A percentile compares a stretch with the other conserved stretches of the same genome.
Conservation (phyloP, 2,329 filamentous ascomycete species). For the Periconia sp. region DNA sequence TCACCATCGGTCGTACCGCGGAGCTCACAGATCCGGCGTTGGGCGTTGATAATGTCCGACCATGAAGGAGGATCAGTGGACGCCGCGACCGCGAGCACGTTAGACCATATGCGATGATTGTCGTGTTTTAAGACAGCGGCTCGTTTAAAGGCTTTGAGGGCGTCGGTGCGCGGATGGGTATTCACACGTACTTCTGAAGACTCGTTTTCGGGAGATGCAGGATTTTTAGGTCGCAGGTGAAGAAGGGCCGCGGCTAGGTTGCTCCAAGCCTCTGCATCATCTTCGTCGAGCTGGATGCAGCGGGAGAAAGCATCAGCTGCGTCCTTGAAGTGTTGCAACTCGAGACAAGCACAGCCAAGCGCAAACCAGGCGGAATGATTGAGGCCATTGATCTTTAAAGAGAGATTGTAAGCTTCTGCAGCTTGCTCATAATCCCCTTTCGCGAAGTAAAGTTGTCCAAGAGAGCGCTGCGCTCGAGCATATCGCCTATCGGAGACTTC, state of each 20-base stretch:
- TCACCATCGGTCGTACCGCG: slow-evolving; percentile 72
- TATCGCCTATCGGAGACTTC: slow-evolving; percentile 80
- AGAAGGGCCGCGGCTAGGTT: slow-evolving; percentile 88
- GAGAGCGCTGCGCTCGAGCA: slow-evolving; percentile 83
- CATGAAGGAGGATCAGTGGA: slow-evolving; percentile 78
- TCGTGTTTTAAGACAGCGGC: slow-evolving; percentile 83
- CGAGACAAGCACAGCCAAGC: slow-evolving; percentile 84
- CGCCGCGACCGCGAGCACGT: slow-evolving; percentile 85
- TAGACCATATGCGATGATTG: slow-evolving; percentile 95
- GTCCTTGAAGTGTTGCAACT: slow-evolving; percentile 75
- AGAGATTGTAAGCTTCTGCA: slow-evolving; percentile 77
- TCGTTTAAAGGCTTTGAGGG: slow-evolving; percentile 84
- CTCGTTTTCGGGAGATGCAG: slow-evolving; percentile 45
- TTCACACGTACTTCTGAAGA: slow-evolving; percentile 46
- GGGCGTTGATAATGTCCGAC: slow-evolving; percentile 75
- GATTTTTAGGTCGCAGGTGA: slow-evolving; percentile 62
- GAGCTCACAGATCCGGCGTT: slow-evolving; percentile 77
- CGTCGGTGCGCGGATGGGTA: slow-evolving; percentile 67
- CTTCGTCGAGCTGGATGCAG: slow-evolving; percentile 83
- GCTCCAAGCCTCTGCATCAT: slow-evolving; percentile 91
- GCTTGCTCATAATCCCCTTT: slow-evolving; percentile 71
- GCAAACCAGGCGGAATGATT: slow-evolving; percentile 88
- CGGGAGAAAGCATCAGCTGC: slow-evolving; percentile 84
- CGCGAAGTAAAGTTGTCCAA: slow-evolving; percentile 79
- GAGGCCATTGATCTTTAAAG: slow-evolving; percentile 78